Base-by-base conservation (phyloP, 257 asterid genomes). In the Salvia rosmarinus region DNA sequence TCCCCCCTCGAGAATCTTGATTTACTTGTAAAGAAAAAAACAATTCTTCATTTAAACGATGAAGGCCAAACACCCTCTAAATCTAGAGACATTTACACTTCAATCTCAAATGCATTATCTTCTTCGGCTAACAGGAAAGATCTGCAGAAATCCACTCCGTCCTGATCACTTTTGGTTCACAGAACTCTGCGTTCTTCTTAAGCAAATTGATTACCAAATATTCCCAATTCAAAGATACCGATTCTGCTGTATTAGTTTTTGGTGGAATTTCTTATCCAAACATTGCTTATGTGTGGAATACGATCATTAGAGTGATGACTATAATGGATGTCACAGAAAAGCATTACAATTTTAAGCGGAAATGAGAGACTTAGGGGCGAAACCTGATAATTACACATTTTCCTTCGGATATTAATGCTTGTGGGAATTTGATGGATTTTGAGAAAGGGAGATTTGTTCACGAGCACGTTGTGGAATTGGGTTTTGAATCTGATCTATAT, bases 241-340 rank as follows among this genome's bases (percentile, higher is more conserved):
- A 28, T 65, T 83, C 90, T 60, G 82, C 87, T 17, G 40, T 80
- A 20, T 71, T 79, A 6, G 60, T 88, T 75, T 90, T 92, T 67
- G 78, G 73, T 23, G 52, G 58, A 20, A 82, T 64, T 76, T 70
- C 80, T 4, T 52, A 34, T 10, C 68, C 68, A 2, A 11, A 70
- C 10, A 80, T 77, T 76, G 82, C 80, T 1, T 87, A 82, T 34
- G 12, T 79, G 23, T 87, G 97, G 97, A 92, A 90, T 55, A 82
- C 95, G 35, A 64, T 88, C 63, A 85, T 90, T 44, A 81, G 97
- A 79, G 95, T 91, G 40, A 85, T 90, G 96, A 81, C 88, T 92
- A 83, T 42, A 84, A 83, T 70, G 85, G 88, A 16, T 59, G 81
- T 30, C 83, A 62, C 64, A 63, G 82, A 4, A 77, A 80, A 71